A percentile compares a stretch with the other conserved stretches of the same genome.
These are phyloP conservation scores for Leccinum subrobustum DNA, from an alignment of 1,284 basidiomycete species.

Conservation along the genomic window DNA sequence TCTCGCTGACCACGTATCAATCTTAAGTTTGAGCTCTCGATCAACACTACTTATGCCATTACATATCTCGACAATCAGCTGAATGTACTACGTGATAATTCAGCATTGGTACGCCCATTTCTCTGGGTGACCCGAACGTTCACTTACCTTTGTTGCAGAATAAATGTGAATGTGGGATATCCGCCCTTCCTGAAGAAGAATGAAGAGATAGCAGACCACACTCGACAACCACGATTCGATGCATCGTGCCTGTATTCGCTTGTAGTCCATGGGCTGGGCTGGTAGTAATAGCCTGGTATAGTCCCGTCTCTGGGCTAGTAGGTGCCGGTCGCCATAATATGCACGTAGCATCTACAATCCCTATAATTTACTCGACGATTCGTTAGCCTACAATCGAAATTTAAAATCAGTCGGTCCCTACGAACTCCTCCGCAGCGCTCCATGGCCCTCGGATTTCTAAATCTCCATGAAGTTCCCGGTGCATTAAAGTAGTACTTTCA, in stretches of 20 bases:
- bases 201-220: background rate
- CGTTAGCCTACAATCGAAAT: too few relatives aligned
- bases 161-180: constrained; percentile 12
- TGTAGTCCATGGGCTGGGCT: background rate
- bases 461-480: background rate
- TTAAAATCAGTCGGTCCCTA: too few relatives aligned
- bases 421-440: too few relatives aligned
- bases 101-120: constrained; percentile 2
- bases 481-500: background rate
- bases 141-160: constrained; percentile 9
- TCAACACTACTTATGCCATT: constrained; percentile 5
- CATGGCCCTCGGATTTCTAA: too few relatives aligned
- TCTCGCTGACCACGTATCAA: background rate
- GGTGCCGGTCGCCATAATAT: too few relatives aligned
- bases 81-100: background rate
- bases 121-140: background rate
- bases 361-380: too few relatives aligned
- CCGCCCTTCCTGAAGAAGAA: background rate
- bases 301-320: too few relatives aligned
- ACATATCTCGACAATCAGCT: constrained; percentile 15
- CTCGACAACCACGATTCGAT: background rate
- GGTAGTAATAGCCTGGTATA: background rate
- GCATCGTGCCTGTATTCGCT: background rate
- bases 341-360: too few relatives aligned
- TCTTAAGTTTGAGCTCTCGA: constrained; percentile 7